Evolutionary conservation across 1,139 yeast genomes (phyloP), one percentile per base, ranked within the genome.

Genomic region (Geotrichum fermentans): DNA sequence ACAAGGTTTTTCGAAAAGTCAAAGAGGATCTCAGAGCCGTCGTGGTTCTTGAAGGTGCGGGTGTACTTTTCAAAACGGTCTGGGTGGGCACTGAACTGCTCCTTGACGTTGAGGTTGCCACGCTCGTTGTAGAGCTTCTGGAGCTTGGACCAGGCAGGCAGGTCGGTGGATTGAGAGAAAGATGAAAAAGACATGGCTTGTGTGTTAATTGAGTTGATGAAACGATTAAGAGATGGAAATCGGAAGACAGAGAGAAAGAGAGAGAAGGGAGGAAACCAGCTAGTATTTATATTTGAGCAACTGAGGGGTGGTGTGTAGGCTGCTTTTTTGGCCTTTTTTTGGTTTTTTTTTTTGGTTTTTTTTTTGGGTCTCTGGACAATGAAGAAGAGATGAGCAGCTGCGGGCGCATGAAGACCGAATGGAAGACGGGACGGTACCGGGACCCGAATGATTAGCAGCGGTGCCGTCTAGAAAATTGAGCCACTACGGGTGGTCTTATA

Each of bases 1-100:
- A 92, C 73, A 68, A 92, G 77, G 73, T 92, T 92, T 77, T 92
- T 92, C 62, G 96, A 87, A 77, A 83, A 92, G 69, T 92, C 98
- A 66, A 90, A 92, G 63, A 92, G 74, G 63, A 92, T 85, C 73
- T 89, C 75, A 47, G 95, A 83, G 41, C 84, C 90, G 64, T 90
- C 97, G 68, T 67, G 85, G 74, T 89, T 90, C 61, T 74, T 72
- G 69, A 89, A 88, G 50, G 86, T 81, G 67, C 79, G 79, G 58
- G 95, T 78, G 63, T 74, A 81, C 70, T 87, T 88, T 56, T 73
- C 75, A 66, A 82, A 88, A 67, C 98, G 80, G 55, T 77, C 63
- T 16, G 86, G 70, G 68, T 92, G 96, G 58, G 77, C 71, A 49
- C 75, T 69, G 69, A 92, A 92, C 60, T 85, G 94, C 44, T 82